Evolutionary conservation across 164 flowering plant species (phyloP), one percentile per base, ranked within the genome.

Genomic region (Cinnamomum micranthum): DNA sequence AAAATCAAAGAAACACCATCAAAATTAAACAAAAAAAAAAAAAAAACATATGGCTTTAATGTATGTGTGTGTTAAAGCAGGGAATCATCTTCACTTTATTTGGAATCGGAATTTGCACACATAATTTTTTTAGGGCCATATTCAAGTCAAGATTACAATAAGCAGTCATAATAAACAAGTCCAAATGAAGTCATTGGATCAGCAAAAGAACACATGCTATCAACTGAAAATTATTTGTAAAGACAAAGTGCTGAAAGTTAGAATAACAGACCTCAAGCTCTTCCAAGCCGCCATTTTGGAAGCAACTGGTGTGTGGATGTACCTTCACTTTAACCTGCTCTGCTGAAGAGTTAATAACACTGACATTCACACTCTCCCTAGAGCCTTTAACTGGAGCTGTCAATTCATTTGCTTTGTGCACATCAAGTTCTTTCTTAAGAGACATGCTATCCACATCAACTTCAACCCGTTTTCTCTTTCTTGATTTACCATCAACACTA

Each of bases 191-290:
- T 52, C 17, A 52, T 31, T 31, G 33, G 6, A 31, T 31, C 33
- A 14, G 19, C 17, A 52, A 52, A 52, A 52, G 19, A 17, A 52
- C 59, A 52, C 59, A 13, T 12, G 19, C 59, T 17, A 52, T 19
- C 1, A 31, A 4, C 27, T 17, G 31, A 15, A 66, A 27, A 66
- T 14, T 64, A 64, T 64, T 12, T 27, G 50, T 24, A 65, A 3
- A 35, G 70, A 35, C 47, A 35, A 9, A 41, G 2, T 41, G 47
- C 47, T 11, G 15, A 47, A 73, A 55, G 27, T 23, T 58, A 74
- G 71, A 67, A 74, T 15, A 14, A 2, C 73, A 73, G 35, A 91
- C 98, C 98, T 91, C 98, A 75, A 93, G 96, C 84, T 93, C 98
- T 80, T 91, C 98, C 69, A 88, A 73, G 79, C 82, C 84, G 31